phyloP scores from a whole-genome alignment of 495 filamentous ascomycete species.

The Aspergillus biplanus region DNA sequence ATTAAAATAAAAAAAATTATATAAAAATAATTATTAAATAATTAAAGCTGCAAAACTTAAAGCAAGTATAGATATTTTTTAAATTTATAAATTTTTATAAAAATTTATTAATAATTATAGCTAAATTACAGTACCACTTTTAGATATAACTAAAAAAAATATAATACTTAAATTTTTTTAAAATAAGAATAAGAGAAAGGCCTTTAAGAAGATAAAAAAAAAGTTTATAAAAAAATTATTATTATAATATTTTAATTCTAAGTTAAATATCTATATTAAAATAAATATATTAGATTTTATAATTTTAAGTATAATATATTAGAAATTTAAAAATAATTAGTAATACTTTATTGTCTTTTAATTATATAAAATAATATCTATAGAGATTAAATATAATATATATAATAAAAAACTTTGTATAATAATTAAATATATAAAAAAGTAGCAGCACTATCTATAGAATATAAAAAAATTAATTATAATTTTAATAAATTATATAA shows the following conservation, averaged over 20 bases:
- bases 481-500: background rate
- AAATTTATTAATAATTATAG: too few species aligned
- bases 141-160: background rate
- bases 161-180: background rate
- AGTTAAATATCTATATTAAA: background rate
- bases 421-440: too few species aligned
- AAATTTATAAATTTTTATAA: too few species aligned
- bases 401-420: background rate
- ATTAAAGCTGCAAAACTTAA: too few species aligned
- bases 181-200: background rate
- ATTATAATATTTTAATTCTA: background rate
- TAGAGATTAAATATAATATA: background rate
- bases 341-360: too few species aligned
- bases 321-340: too few species aligned
- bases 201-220: background rate
- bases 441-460: too few species aligned
- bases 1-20: too few species aligned
- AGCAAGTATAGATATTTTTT: too few species aligned
- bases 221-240: background rate
- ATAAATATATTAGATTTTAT: background rate
- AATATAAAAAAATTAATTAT: background rate
- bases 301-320: too few species aligned
- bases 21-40: too few species aligned
- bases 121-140: too few species aligned
- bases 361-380: background rate